Percentiles rank a stretch among this genome's conserved stretches.
phyloP scores from a whole-genome alignment of 1,284 basidiomycete genomes.

The Heterobasidion occidentale region DNA sequence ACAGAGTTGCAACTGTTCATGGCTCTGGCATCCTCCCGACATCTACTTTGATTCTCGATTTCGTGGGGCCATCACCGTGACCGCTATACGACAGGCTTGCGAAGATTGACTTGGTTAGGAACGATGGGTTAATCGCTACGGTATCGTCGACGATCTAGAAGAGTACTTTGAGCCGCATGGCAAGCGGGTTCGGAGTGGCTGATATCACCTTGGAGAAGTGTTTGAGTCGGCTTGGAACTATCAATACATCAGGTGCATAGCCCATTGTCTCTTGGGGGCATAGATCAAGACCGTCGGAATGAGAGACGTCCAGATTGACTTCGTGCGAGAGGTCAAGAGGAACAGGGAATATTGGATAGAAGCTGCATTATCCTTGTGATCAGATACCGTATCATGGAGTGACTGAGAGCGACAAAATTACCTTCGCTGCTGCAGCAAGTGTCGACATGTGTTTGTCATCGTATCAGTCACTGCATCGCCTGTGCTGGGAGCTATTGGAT shows the following conservation, averaged over 20 bases:
- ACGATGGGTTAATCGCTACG: conserved; percentile 66
- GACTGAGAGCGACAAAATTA: conserved; percentile 18
- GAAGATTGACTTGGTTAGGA: conserved; percentile 35
- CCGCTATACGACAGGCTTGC: background rate
- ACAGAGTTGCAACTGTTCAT: background rate
- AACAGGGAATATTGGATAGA: conserved; percentile 92
- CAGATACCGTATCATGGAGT: background rate
- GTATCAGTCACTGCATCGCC: conserved; percentile 54
- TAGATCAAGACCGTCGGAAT: conserved; percentile 47
- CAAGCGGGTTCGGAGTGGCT: background rate
- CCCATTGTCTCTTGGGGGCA: conserved; percentile 33
- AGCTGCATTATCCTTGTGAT: conserved; percentile 36
- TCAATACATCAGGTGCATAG: conserved; percentile 71
- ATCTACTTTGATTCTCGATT: background rate
- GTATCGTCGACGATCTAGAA: conserved; percentile 59
- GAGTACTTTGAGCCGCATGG: background rate
- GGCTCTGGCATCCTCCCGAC: background rate
- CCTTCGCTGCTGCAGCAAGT: conserved; percentile 85
- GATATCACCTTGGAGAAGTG: conserved; percentile 78
- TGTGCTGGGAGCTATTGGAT: conserved; percentile 34
- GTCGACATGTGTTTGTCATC: conserved; percentile 75
- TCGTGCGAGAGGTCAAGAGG: conserved; percentile 68
- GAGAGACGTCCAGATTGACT: conserved; percentile 84
- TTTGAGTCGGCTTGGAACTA: conserved; percentile 80
- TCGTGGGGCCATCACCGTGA: background rate